Evolutionary conservation across 768 basidiomycete genomes (phyloP), one percentile per base, ranked within the genome.

Genomic region (Amanita thiersii): DNA sequence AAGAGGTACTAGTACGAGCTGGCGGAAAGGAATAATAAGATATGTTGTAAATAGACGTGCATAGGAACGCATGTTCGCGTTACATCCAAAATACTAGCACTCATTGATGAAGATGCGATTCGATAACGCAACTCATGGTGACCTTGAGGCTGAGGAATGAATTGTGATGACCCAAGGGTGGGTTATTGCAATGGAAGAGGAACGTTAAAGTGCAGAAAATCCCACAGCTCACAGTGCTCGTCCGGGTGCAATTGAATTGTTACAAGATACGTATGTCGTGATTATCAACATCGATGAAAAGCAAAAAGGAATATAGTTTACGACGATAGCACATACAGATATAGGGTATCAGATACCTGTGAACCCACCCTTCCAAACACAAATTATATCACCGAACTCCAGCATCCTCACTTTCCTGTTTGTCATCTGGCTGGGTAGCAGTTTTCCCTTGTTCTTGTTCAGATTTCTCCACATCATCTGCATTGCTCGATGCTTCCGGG

Each of bases 91-190:
- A n/a, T n/a, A n/a, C n/a, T n/a, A n/a, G n/a, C n/a, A n/a, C n/a
- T n/a, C n/a, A n/a, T n/a, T n/a, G n/a, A n/a, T n/a, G n/a, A n/a
- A n/a, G n/a, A n/a, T n/a, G n/a, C n/a, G n/a, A n/a, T n/a, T 28
- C 26, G 26, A 28, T 28, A 28, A n/a, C 26, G 26, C 34, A 19
- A 19, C 41, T 43, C 42, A 20, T 43, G 42, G 35, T 18, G 8
- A 14, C 42, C 42, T 28, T 28, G n/a, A 43, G 42, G 42, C 40
- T 31, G 25, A n/a, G n/a, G n/a, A n/a, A n/a, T n/a, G n/a, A n/a
- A n/a, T n/a, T n/a, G n/a, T n/a, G n/a, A n/a, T n/a, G n/a, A n/a
- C n/a, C n/a, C n/a, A n/a, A n/a, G n/a, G n/a, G n/a, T n/a, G 6
- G 7, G 26, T 7, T 28, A 28, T 7, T n/a, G 26, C 34, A 19